A percentile compares a stretch with the other conserved stretches of the same genome.
These are phyloP conservation scores for Pyricularia sp. DNA, from an alignment of 2,329 filamentous ascomycete species.

Conservation along the genomic window DNA sequence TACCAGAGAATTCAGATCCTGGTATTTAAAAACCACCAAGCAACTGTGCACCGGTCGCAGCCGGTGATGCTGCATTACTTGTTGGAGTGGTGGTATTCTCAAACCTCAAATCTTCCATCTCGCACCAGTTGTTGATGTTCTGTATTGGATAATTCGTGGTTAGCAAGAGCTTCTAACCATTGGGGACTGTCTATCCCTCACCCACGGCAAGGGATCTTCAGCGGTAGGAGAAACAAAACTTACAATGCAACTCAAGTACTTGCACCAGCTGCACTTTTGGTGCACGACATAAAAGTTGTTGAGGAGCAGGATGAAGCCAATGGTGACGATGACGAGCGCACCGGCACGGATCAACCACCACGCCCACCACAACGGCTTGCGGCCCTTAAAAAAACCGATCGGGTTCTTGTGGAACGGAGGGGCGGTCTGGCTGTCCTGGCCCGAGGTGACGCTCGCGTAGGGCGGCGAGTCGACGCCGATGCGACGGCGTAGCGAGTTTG, in stretches of 20 bases:
- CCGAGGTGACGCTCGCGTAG: conserved; percentile 58
- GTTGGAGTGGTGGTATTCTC: conserved; percentile 5
- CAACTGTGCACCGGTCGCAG: background rate
- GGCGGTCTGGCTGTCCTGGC: conserved; percentile 34
- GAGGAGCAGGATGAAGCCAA: conserved; percentile 78
- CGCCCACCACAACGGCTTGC: conserved; percentile 91
- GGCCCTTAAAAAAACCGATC: conserved; percentile 77
- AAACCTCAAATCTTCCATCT: conserved; percentile 29
- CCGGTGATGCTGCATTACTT: background rate
- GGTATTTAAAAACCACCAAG: background rate
- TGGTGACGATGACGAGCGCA: conserved; percentile 68
- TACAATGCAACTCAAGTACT: conserved; percentile 87
- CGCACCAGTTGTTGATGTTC: conserved; percentile 61
- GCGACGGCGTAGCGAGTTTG: conserved; percentile 65
- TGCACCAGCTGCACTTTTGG: conserved; percentile 81
- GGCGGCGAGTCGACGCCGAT: conserved; percentile 58
- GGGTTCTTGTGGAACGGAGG: conserved; percentile 52
- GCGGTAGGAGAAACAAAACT: conserved; percentile 29
- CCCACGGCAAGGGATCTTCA: too few relatives aligned
- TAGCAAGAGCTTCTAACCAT: background rate
- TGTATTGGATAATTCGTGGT: conserved; percentile 17
- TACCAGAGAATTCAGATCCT: background rate
- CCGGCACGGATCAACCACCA: conserved; percentile 88
- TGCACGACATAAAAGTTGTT: conserved; percentile 84
- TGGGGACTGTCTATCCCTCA: background rate